Percentiles rank a stretch among this genome's conserved stretches.
These are phyloP conservation scores for Herpetospermum pedunculosum DNA, from an alignment of 306 rosid genomes.

Conservation along the genomic window DNA sequence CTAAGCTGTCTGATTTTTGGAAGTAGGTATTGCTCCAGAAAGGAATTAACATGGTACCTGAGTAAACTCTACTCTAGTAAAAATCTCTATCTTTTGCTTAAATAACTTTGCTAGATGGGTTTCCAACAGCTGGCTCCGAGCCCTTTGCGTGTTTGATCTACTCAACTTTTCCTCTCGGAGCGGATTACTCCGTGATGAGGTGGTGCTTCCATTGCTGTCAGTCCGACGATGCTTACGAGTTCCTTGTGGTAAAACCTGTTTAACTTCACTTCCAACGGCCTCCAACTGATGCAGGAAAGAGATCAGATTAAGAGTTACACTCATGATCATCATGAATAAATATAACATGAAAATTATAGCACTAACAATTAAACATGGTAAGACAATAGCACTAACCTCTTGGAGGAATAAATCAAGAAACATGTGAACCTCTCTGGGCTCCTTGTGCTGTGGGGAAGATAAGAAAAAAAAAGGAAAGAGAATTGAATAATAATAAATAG, in stretches of 20 bases:
- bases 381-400: conserved; percentile 47
- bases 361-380: background rate
- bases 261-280: conserved; percentile 51
- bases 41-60: conserved; percentile 44
- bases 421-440: conserved; percentile 97
- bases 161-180: conserved; percentile 65
- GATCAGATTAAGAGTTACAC: background rate
- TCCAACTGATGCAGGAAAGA: conserved; percentile 49
- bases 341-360: background rate
- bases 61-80: conserved; percentile 81
- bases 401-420: conserved; percentile 85
- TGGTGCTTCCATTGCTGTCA: conserved; percentile 82
- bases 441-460: conserved; percentile 68
- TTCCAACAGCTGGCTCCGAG: conserved; percentile 90
- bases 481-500: background rate
- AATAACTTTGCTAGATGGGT: conserved; percentile 92
- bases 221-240: conserved; percentile 57
- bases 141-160: conserved; percentile 73
- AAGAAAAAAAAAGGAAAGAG: conserved; percentile 9
- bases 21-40: conserved; percentile 7
- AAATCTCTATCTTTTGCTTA: conserved; percentile 87
- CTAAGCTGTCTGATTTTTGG: conserved; percentile 18
- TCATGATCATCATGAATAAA: no score
- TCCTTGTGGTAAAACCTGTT: conserved; percentile 75
- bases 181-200: conserved; percentile 83